Evolutionary conservation across 495 filamentous ascomycete species (phyloP), one percentile per base, ranked within the genome.

Genomic region (Chaetomium tenue): DNA sequence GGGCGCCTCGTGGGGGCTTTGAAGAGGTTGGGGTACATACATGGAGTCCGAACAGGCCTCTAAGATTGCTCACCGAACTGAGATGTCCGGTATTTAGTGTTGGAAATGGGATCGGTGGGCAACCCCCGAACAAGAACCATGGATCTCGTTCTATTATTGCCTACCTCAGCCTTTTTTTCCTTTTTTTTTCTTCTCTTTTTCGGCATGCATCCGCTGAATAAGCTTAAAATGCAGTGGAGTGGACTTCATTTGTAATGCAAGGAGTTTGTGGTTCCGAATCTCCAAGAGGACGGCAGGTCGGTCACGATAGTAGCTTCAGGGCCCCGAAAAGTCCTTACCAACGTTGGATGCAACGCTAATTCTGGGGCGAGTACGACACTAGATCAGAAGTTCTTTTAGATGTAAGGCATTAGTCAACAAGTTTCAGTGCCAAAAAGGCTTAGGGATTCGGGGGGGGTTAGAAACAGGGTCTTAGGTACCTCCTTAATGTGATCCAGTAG

Each of bases 11-110:
- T 77, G 81, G 63, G 77, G 87, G 63, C 78, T 89, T 75, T 91
- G 61, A 78, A 81, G 63, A 77, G 87, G 63, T 78, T 89, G 23
- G 79, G 76, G 5, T 83, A 87, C 70, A 37, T 7, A 11, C 1
- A 90, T 85, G 78, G 79, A 84, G 68, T 87, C 90, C 7, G 78
- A 82, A 67, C 78, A 84, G 55, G 88, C 89, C 15, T 88, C 92
- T 75, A 71, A 83, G 40, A 78, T 82, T 69, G 70, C 71, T 15
- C 71, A 72, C 42, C 72, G 68, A 46, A 71, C 69, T 0, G 71
- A 76, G 13, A 69, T 67, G 69, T 39, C 71, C 18, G 68, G 71
- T 50, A 63, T 65, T 23, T 63, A 55, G 75, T 71, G 33, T 23
- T 65, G 50, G 56, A 55, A 1, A 16, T 4, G 12, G 13, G 22